Evolutionary conservation across 2,329 filamentous ascomycete species (phyloP).

Genomic region (Neonectria hederae): DNA sequence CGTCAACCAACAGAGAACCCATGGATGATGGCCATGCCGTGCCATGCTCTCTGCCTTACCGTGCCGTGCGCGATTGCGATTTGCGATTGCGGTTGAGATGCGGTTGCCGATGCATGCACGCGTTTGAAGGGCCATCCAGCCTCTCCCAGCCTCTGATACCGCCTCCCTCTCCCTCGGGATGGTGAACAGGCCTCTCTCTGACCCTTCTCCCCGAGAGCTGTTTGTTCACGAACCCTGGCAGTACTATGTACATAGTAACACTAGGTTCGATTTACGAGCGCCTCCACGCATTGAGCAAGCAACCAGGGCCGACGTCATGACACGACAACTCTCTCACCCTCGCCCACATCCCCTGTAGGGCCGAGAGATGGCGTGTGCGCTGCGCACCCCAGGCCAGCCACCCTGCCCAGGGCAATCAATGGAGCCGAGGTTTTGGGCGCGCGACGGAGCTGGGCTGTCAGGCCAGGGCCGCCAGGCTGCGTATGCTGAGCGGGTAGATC

Average conservation of each 20-base stretch:
- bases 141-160: constrained; percentile 34
- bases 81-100: constrained; percentile 17
- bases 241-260: too few species aligned
- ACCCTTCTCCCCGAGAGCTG: constrained; percentile 34
- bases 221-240: constrained; percentile 30
- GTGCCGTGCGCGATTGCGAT: constrained; percentile 12
- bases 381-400: constrained; percentile 19
- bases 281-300: not conserved
- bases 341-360: constrained; percentile 34
- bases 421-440: constrained; percentile 36
- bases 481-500: constrained; percentile 35
- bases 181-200: constrained; percentile 43
- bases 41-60: not conserved
- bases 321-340: constrained; percentile 12
- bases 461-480: constrained; percentile 29
- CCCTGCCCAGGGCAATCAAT: constrained; percentile 31
- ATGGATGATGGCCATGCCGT: not conserved
- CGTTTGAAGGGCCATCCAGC: constrained; percentile 23
- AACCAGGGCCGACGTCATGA: constrained; percentile 39
- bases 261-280: not conserved
- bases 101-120: constrained; percentile 31
- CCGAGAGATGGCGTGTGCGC: constrained; percentile 38
- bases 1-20: not conserved
- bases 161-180: constrained; percentile 39
- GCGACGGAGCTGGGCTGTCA: constrained; percentile 38